Conservation (phyloP, 2,329 filamentous ascomycete species). For the Penicillium janthinellum region DNA sequence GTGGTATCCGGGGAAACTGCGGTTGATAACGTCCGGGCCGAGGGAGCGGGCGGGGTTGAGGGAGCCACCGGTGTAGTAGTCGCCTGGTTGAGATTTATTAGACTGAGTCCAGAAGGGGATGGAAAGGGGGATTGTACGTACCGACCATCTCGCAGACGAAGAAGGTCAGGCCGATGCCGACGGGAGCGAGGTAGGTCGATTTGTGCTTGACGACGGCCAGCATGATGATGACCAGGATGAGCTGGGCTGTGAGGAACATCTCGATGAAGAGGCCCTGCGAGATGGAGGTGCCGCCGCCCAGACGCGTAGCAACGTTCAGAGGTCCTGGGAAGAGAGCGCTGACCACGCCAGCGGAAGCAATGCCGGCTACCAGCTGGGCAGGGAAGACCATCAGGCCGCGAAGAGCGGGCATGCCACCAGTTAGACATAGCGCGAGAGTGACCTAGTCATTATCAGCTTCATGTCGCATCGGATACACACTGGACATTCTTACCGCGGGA, state of each 20-base stretch:
- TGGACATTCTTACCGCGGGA: constrained; percentile 42
- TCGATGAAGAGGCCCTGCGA: constrained; percentile 67
- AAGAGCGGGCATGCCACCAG: constrained; percentile 57
- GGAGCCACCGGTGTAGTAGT: constrained; percentile 52
- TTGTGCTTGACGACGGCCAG: constrained; percentile 73
- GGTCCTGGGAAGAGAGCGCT: constrained; percentile 61
- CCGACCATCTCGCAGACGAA: constrained; percentile 62
- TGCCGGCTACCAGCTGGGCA: constrained; percentile 61
- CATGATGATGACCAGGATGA: constrained; percentile 68
- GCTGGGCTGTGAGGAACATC: constrained; percentile 65
- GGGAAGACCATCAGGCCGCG: constrained; percentile 57
- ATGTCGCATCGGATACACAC: neutral
- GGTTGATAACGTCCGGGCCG: constrained; percentile 50
- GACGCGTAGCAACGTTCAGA: constrained; percentile 58
- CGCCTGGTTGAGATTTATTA: constrained; percentile 32
- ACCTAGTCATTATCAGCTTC: constrained; percentile 36
- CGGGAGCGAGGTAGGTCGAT: constrained; percentile 68
- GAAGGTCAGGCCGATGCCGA: constrained; percentile 71
- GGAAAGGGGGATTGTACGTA: constrained; percentile 14
- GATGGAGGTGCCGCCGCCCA: constrained; percentile 55
- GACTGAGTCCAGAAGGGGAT: too few species aligned
- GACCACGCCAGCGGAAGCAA: constrained; percentile 61
- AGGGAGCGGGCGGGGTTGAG: constrained; percentile 54
- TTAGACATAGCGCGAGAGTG: constrained; percentile 63
- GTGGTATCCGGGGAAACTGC: constrained; percentile 49